Conservation (phyloP, 352 stramenopile genomes). For the Phytophthora brassicae region DNA sequence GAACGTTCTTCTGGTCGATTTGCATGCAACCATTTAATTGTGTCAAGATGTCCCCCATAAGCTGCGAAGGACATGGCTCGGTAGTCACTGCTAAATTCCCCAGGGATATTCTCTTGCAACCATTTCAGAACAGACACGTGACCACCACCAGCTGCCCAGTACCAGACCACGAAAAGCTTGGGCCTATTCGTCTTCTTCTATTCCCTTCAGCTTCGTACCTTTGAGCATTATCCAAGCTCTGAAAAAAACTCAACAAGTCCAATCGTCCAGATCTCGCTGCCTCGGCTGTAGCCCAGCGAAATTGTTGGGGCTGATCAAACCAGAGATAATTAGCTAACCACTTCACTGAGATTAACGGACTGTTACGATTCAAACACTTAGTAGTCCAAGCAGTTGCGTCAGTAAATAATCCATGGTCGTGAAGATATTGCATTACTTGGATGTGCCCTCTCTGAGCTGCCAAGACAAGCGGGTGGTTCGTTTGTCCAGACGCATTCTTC, state of each 20-base stretch:
- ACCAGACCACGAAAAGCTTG: background rate
- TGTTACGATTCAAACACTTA: background rate
- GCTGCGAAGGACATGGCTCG: background rate
- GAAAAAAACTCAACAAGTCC: background rate
- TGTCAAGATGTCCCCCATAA: background rate
- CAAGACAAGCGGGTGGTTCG: background rate
- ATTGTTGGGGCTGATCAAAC: background rate
- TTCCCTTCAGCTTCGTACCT: background rate
- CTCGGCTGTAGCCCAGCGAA: background rate
- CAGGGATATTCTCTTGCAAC: background rate
- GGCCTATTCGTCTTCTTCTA: background rate
- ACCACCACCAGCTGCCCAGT: background rate
- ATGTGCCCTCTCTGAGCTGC: background rate
- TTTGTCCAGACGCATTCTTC: background rate
- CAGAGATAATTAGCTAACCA: background rate
- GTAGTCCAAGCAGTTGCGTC: background rate
- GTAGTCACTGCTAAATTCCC: background rate
- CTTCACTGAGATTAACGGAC: background rate
- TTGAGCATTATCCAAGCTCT: background rate
- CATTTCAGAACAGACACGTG: background rate
- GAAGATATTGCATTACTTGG: slow-evolving; percentile 4
- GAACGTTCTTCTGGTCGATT: background rate
- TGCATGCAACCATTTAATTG: background rate
- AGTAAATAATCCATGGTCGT: background rate
- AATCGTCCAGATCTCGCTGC: background rate